Evolutionary conservation across 176 grass and related monocot genomes (phyloP), one percentile per base, ranked within the genome.

Genomic region (Oryza glumipatula): DNA sequence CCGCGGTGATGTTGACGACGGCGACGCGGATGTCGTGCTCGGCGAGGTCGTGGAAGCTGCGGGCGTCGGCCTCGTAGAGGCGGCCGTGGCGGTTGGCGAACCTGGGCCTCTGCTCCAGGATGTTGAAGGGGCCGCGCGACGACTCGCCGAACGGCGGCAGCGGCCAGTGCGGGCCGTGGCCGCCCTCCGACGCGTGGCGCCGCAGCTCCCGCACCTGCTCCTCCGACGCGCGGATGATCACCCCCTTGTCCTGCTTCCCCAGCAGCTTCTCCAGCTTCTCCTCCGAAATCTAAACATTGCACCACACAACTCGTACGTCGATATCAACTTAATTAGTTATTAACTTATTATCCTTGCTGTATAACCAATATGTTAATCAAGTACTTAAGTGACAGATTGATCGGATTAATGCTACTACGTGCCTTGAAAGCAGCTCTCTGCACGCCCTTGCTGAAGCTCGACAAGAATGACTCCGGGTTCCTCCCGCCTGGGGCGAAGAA

Each of bases 351-450:
- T 6, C 21, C 6, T 2, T 7, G 47, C 52, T 21, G 5, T 56
- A 0, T 7, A 56, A 7, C 5, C 21, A 56, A 63, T n/a, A 21
- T 56, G 33, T 22, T 61, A 22, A 63, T 60, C 8, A 4, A 60
- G 19, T 60, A 22, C 9, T 63, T 22, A 61, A 61, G 6, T 61
- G 21, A 23, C 21, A 63, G 58, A 63, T 63, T 21, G 8, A 63
- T 63, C 21, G 9, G 58, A n/a, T 30, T 14, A 19, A 61, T 47
- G 15, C 9, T 13, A 6, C 28, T 30, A 30, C 16, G 56, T 75
- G 94, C 92, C 79, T 92, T 94, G 43, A 89, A 87, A 21, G 89
- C 89, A 21, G 93, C 95, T 80, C 74, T 78, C 30, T 87, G 82
- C 17, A 95, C 65, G 78, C 81, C 81, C 67, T 92, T 76, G 69